These are phyloP conservation scores for Penicillium nucicola DNA, from an alignment of 495 filamentous ascomycete genomes.

Conservation along the genomic window DNA sequence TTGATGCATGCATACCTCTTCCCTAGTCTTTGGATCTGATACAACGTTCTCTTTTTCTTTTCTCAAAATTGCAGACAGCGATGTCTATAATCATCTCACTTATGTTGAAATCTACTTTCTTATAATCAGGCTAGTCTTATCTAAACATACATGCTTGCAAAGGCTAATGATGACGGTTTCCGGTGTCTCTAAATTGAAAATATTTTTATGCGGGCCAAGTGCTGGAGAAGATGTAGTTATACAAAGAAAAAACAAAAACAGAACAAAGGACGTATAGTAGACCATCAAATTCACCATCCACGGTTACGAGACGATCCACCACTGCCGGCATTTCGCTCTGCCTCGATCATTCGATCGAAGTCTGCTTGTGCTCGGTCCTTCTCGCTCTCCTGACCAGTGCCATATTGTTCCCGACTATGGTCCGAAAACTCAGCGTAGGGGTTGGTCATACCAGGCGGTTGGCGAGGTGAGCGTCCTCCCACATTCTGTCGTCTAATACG, in stretches of 20 bases:
- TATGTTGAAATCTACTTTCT: background rate
- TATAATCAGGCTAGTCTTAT: background rate
- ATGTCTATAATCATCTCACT: background rate
- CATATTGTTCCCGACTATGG: conserved; percentile 8
- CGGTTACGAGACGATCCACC: conserved; percentile 12
- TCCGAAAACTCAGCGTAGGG: background rate
- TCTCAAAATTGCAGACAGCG: background rate
- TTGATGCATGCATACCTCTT: conserved; percentile 5
- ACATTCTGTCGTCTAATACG: conserved; percentile 34
- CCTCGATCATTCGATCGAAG: conserved; percentile 42
- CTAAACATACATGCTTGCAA: conserved; percentile 6
- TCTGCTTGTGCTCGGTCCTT: conserved; percentile 36
- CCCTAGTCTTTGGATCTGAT: background rate
- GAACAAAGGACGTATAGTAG: background rate
- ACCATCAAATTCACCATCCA: conserved; percentile 23
- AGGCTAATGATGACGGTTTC: conserved; percentile 6
- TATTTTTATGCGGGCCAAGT: background rate
- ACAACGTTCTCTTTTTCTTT: background rate
- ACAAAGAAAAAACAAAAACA: background rate
- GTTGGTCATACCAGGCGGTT: conserved; percentile 1
- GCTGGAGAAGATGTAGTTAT: background rate
- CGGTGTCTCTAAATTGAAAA: background rate
- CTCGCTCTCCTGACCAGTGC: conserved; percentile 19
- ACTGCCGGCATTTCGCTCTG: conserved; percentile 28
- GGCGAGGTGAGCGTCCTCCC: background rate